Evolutionary conservation across 2,329 filamentous ascomycete genomes (phyloP), one percentile per base, ranked within the genome.

Genomic region (Tolypocladium album): DNA sequence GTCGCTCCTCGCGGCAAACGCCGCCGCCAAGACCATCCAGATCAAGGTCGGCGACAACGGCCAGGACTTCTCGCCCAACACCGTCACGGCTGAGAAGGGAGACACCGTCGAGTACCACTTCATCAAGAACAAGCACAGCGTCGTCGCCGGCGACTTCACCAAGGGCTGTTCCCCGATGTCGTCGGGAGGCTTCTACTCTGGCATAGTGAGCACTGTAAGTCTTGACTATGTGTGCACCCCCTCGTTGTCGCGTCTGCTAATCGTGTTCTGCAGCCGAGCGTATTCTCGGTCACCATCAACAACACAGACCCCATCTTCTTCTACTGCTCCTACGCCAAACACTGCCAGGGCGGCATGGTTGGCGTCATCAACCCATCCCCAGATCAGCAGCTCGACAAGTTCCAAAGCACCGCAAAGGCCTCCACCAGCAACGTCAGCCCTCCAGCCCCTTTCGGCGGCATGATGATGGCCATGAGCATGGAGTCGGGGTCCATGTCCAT

Each of bases 71-170:
- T 22, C 27, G 15, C 63, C 63, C 43, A 43, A 82, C 72, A 78
- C 76, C 53, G 77, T 75, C 9, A 61, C 58, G 50, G 80, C 79
- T 12, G 67, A 69, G 7, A 62, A 73, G 6, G 80, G 79, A 59
- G 78, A 80, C 61, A 64, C 77, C 3, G 66, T 83, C 58, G 79
- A 82, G 69, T 83, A 76, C 70, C 75, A 78, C 63, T 82, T 78
- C 72, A 74, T 73, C 61, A 72, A 78, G 5, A 66, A 66, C 60
- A 78, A 76, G 68, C 80, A 82, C 73, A 76, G 73, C 36, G 73
- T 82, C 47, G 71, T 64, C 20, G 74, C 78, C 63, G 76, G 77
- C 36, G 72, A 76, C 50, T 82, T 82, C 65, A 72, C 71, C 60
- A 71, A 75, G 17, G 79, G 80, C 1, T 84, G 81, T 68, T 64